phyloP scores from a whole-genome alignment of 176 grass and related monocot species.

The Rhynchospora breviuscula region DNA sequence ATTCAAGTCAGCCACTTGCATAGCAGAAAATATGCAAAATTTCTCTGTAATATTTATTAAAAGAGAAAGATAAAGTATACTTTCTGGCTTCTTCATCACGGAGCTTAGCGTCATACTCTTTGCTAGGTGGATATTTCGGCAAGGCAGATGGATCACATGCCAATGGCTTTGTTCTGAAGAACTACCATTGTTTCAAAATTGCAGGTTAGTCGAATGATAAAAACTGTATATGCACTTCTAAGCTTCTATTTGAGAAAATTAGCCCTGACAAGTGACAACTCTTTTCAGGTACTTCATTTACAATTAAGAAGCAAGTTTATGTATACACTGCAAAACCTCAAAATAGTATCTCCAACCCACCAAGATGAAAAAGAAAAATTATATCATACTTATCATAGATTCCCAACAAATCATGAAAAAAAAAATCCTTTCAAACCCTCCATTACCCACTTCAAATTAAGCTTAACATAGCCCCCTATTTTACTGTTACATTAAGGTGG shows the following conservation, averaged over 20 bases:
- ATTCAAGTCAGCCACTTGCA: not conserved
- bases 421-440: not conserved
- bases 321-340: not conserved
- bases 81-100: conserved; percentile 36
- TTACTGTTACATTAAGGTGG: not conserved
- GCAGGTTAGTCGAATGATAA: not conserved
- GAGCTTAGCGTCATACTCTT: conserved; percentile 46
- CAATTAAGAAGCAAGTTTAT: not conserved
- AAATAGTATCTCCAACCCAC: not conserved
- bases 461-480: not conserved
- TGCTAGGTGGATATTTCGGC: conserved; percentile 41
- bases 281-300: not conserved
- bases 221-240: not conserved
- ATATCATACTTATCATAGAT: not conserved
- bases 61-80: conserved; percentile 10
- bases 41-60: not conserved
- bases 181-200: conserved; percentile 20
- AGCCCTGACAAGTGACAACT: not conserved
- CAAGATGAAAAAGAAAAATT: not conserved
- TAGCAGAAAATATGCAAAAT: not conserved
- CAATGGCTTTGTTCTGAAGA: conserved; percentile 41
- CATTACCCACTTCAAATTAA: not conserved
- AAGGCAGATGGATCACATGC: conserved; percentile 39
- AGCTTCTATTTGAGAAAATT: not conserved
- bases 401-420: not conserved